phyloP scores from a whole-genome alignment of 805 yeast genomes.

The Yamadazyma paraphyllophila region DNA sequence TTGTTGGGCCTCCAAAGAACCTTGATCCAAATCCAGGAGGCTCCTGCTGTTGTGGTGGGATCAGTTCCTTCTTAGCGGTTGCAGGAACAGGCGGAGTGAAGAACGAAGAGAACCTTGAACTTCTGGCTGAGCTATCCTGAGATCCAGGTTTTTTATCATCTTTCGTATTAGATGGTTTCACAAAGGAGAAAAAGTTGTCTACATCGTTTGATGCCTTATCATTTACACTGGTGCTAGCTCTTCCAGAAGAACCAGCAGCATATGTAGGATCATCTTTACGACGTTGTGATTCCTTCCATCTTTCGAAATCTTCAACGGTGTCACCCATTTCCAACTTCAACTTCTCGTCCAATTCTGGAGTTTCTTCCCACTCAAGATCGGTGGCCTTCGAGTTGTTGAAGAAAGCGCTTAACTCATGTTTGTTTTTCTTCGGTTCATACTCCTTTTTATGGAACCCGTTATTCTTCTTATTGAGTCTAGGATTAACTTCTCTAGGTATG shows the following conservation, averaged over 20 bases:
- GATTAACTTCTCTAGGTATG: slow-evolving; percentile 9
- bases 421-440: slow-evolving; percentile 6
- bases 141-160: slow-evolving; percentile 10
- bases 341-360: slow-evolving; percentile 24
- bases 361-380: slow-evolving; percentile 39
- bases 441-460: slow-evolving; percentile 5
- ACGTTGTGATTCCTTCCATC: slow-evolving; percentile 44
- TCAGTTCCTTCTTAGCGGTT: background rate
- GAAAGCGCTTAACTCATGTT: background rate
- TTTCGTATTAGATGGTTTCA: slow-evolving; percentile 22
- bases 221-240: background rate
- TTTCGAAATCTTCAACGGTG: slow-evolving; percentile 57
- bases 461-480: slow-evolving; percentile 11
- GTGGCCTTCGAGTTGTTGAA: background rate
- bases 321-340: slow-evolving; percentile 42
- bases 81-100: slow-evolving; percentile 14
- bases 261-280: slow-evolving; percentile 41
- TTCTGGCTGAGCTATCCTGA: slow-evolving; percentile 20
- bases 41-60: background rate
- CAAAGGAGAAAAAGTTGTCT: slow-evolving; percentile 43
- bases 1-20: slow-evolving; percentile 13
- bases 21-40: slow-evolving; percentile 11
- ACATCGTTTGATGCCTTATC: slow-evolving; percentile 32
- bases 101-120: slow-evolving; percentile 38
- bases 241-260: slow-evolving; percentile 4